A percentile compares a stretch with the other conserved stretches of the same genome.
Evolutionary conservation across 2,329 filamentous ascomycete species (phyloP).

Genomic region (Penicillium carneum): DNA sequence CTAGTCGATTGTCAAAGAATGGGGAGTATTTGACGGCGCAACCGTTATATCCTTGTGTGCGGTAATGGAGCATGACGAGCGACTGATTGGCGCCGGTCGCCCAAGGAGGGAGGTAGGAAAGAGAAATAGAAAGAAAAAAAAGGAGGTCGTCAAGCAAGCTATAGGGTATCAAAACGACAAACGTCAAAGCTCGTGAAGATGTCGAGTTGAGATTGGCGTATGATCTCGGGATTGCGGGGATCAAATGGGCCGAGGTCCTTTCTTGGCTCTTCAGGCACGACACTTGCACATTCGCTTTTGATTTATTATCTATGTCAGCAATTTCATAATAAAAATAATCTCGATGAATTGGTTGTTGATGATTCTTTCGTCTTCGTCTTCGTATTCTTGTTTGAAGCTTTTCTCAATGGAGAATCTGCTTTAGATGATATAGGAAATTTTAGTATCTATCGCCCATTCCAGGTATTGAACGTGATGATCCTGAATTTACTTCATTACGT

Average conservation of each 20-base stretch:
- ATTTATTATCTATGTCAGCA: background rate
- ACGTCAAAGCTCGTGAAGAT: conserved; percentile 13
- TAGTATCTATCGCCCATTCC: too few species aligned
- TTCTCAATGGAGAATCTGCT: background rate
- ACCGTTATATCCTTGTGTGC: conserved; percentile 91
- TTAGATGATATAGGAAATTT: too few species aligned
- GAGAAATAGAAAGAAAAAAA: background rate
- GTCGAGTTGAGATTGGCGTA: conserved; percentile 19
- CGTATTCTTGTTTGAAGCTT: background rate
- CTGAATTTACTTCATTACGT: too few species aligned
- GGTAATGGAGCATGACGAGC: conserved; percentile 83
- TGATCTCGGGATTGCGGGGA: conserved; percentile 37
- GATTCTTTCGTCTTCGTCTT: too few species aligned
- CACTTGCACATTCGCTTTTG: conserved; percentile 15
- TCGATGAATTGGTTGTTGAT: background rate
- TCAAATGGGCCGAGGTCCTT: conserved; percentile 35
- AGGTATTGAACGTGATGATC: too few species aligned
- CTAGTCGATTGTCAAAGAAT: conserved; percentile 93
- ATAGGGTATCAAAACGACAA: conserved; percentile 22
- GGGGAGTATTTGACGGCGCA: conserved; percentile 98
- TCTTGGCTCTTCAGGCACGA: conserved; percentile 18
- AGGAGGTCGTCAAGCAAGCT: background rate
- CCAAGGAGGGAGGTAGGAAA: conserved; percentile 1
- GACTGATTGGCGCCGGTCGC: conserved; percentile 22
- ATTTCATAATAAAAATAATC: background rate